Base-by-base conservation (phyloP, 352 stramenopile genomes). In the Pythium coloratum region DNA sequence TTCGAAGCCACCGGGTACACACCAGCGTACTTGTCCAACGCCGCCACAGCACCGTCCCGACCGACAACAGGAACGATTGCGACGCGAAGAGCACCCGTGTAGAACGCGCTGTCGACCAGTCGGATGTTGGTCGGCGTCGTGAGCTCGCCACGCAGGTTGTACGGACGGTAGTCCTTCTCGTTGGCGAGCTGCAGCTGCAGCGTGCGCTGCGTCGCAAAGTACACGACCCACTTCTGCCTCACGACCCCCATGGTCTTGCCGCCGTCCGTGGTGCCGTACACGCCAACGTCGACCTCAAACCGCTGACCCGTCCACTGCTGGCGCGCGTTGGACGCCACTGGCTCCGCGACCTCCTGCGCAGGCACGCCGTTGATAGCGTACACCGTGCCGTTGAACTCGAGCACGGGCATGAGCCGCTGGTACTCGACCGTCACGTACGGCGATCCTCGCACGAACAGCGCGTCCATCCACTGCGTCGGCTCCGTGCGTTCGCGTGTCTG, bases 351-450 rank as follows among this genome's bases (percentile, higher is more conserved):
- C 8, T 77, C 44, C 47, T 82, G 33, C 58, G 92, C 65, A 1
- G 65, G 28, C n/a, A 82, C 59, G 13, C 65, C 68, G 61, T 95
- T 93, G 51, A 94, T 71, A 2, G 72, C 58, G 46, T 81, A 63
- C 26, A 95, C 70, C 6, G 75, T 84, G 33, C 73, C 82, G 51
- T 92, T 91, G 33, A 91, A 70, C 66, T 92, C 82, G 26, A 96
- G 50, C 53, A 94, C 76, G 0, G 88, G 88, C 7, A 91, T 70
- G 14, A 91, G 36, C 24, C 80, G 67, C 40, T 81, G 63, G 72
- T 95, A 96, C 70, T 93, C 80, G 38, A 95, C 80, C 13, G 88
- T 94, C 9, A 95, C 57, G 75, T 94, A 96, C 13, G 88, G 85
- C 14, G 85, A 81, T 18, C 86, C 87, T 7, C 87, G 80, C 55